Percentiles rank a stretch among this genome's conserved stretches.
Conservation (phyloP, 2,329 filamentous ascomycete species). For the Pseudogymnoascus sp. region DNA sequence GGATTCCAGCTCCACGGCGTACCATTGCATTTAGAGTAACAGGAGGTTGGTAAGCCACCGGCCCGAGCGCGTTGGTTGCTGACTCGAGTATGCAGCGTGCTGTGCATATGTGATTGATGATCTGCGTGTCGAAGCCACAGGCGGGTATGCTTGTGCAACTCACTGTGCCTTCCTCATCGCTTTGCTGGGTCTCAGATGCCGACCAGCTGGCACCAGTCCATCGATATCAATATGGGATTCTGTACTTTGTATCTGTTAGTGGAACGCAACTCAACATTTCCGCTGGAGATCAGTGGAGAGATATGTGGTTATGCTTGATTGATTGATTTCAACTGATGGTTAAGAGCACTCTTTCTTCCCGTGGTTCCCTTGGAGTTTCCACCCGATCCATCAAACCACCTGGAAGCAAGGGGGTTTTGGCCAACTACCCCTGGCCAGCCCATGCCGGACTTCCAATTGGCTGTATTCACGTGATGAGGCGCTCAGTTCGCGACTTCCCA, state of each 20-base stretch:
- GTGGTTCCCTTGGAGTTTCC: background rate
- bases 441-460: background rate
- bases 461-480: background rate
- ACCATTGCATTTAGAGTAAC: constrained; percentile 1
- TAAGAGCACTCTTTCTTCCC: background rate
- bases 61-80: background rate
- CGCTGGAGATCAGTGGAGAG: background rate
- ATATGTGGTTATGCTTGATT: constrained; percentile 6
- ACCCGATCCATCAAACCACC: background rate
- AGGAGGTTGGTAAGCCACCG: background rate
- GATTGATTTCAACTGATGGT: background rate
- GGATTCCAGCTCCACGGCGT: background rate
- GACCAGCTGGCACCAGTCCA: background rate
- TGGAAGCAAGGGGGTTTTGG: background rate
- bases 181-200: background rate
- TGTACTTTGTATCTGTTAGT: background rate
- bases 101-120: constrained; percentile 4
- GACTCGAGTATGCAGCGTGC: background rate
- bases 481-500: background rate
- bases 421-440: background rate
- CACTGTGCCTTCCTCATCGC: background rate
- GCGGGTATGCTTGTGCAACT: background rate
- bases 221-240: background rate
- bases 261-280: background rate
- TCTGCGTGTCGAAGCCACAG: background rate